These are phyloP conservation scores for Termitomyces titanicus DNA, from an alignment of 768 basidiomycete genomes.

Conservation along the genomic window DNA sequence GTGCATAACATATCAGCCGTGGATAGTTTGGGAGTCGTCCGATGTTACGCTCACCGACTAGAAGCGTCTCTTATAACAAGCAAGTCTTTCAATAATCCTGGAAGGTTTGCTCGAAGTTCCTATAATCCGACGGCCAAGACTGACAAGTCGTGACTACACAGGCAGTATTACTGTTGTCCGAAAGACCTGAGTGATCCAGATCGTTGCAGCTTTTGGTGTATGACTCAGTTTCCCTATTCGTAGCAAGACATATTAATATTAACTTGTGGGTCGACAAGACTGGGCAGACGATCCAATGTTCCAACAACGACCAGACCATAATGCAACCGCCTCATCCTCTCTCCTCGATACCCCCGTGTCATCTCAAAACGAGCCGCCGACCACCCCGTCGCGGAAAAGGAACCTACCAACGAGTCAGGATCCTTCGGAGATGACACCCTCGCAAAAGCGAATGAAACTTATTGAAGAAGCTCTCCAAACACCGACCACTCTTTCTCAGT, in stretches of 20 bases:
- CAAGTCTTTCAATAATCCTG: slow-evolving; percentile 24
- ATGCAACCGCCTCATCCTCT: not conserved
- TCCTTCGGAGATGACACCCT: slow-evolving; percentile 9
- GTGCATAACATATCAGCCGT: slow-evolving; percentile 21
- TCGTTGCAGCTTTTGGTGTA: slow-evolving; percentile 37
- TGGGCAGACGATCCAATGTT: slow-evolving; percentile 16
- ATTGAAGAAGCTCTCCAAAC: slow-evolving; percentile 16
- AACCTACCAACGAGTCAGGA: not conserved
- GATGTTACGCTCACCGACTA: slow-evolving; percentile 30
- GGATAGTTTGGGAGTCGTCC: slow-evolving; percentile 26
- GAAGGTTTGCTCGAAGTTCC: slow-evolving; percentile 30
- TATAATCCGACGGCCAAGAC: not conserved
- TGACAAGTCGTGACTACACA: slow-evolving; percentile 2
- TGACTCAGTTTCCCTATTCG: not conserved
- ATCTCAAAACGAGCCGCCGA: not conserved
- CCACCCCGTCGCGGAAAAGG: slow-evolving; percentile 12
- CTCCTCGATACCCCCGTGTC: not conserved
- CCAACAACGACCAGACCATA: not conserved
- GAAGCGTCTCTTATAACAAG: slow-evolving; percentile 23
- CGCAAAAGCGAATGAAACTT: slow-evolving; percentile 18
- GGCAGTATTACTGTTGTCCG: slow-evolving; percentile 35
- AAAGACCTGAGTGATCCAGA: slow-evolving; percentile 18
- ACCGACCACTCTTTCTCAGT: not conserved
- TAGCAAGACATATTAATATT: not conserved
- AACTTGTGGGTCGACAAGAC: slow-evolving; percentile 6